These are phyloP conservation scores for Tetracladium setigerum DNA, from an alignment of 495 filamentous ascomycete species.

Conservation along the genomic window DNA sequence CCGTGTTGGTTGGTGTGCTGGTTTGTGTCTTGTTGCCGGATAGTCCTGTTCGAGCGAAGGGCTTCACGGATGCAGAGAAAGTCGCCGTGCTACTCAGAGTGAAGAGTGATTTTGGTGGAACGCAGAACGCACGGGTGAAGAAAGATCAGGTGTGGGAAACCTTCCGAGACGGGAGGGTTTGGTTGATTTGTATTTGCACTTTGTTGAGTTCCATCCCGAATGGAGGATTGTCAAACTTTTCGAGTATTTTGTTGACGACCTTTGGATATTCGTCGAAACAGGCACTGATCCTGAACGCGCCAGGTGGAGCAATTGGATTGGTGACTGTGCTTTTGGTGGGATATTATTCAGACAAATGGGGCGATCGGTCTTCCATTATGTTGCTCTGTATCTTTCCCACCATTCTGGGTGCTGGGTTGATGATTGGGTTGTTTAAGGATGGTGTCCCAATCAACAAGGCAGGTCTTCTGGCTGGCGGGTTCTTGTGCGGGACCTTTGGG, in stretches of 20 bases:
- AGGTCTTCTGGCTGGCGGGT: constrained; percentile 9
- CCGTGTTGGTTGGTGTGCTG: constrained; percentile 44
- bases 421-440: constrained; percentile 52
- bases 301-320: constrained; percentile 57
- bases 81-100: constrained; percentile 54
- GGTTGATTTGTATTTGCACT: constrained; percentile 12
- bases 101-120: constrained; percentile 57
- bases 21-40: constrained; percentile 61
- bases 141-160: constrained; percentile 55
- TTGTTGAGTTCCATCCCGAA: constrained; percentile 15
- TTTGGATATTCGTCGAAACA: constrained; percentile 49
- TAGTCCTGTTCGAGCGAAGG: constrained; percentile 61
- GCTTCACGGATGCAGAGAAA: constrained; percentile 53
- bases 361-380: constrained; percentile 45
- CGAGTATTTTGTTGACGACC: constrained; percentile 52
- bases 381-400: constrained; percentile 30
- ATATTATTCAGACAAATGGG: constrained; percentile 48
- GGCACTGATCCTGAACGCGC: constrained; percentile 55
- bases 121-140: constrained; percentile 65
- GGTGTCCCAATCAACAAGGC: constrained; percentile 29
- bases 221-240: constrained; percentile 59
- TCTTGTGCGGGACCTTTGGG: constrained; percentile 12
- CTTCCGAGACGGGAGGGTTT: constrained; percentile 37
- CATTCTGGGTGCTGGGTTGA: constrained; percentile 55
- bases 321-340: constrained; percentile 51